A percentile compares a stretch with the other conserved stretches of the same genome.
Conservation (phyloP, 768 basidiomycete species). For the Hypholoma sublateritium region DNA sequence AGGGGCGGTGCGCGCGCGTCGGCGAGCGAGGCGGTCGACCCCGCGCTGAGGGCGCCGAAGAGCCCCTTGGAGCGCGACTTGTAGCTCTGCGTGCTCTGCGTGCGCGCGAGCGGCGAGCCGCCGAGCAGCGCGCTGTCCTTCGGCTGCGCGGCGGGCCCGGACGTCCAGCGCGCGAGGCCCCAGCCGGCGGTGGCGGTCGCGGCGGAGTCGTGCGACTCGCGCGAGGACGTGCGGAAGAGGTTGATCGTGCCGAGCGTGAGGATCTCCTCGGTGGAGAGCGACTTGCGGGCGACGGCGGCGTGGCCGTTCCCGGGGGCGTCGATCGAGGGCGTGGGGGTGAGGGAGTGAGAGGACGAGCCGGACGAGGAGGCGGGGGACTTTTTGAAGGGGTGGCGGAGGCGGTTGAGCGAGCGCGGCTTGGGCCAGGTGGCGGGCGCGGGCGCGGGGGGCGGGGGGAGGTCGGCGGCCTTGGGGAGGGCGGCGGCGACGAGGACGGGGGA, state of each 20-base stretch:
- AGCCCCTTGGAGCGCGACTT: constrained; percentile 20
- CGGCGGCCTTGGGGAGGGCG: constrained; percentile 10
- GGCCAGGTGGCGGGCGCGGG: constrained; percentile 14
- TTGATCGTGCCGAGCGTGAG: constrained; percentile 38
- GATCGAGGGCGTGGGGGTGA: constrained; percentile 39
- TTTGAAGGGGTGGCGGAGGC: constrained; percentile 27
- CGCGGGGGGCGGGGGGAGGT: background rate
- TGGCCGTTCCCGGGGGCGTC: constrained; percentile 19
- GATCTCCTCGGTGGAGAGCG: constrained; percentile 33
- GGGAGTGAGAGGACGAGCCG: constrained; percentile 29
- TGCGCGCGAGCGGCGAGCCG: constrained; percentile 31
- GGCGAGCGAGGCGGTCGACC: constrained; percentile 13
- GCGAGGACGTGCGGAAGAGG: constrained; percentile 37
- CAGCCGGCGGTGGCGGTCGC: constrained; percentile 19
- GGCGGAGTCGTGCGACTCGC: constrained; percentile 20
- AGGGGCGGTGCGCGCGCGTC: constrained; percentile 1
- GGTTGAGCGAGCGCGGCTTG: constrained; percentile 26
- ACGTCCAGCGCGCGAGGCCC: constrained; percentile 31
- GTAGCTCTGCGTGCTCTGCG: constrained; percentile 33
- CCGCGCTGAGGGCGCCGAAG: constrained; percentile 10
- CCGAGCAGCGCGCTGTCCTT: constrained; percentile 15
- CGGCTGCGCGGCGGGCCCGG: constrained; percentile 15
- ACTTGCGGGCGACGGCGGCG: constrained; percentile 18
- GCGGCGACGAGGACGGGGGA: constrained; percentile 21
- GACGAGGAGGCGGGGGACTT: constrained; percentile 27